Evolutionary conservation across 495 filamentous ascomycete genomes (phyloP).

Genomic region (Aspergillus coremiiformis): DNA sequence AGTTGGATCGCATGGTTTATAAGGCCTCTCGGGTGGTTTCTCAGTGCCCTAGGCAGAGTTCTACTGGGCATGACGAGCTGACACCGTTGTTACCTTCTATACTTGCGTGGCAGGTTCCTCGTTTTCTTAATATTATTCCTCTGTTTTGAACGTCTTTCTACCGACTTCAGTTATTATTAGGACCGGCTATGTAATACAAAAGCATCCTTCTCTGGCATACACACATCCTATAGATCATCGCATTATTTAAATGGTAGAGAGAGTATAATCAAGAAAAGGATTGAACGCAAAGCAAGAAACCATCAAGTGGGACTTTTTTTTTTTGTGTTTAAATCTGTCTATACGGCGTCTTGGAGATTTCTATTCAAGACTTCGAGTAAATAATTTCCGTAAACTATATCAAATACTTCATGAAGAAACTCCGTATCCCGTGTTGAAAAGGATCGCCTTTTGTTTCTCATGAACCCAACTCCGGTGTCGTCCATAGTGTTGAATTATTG

Average conservation of each 20-base stretch:
- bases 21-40: conserved; percentile 31
- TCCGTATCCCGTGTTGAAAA: conserved; percentile 29
- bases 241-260: neutral
- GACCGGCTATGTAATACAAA: neutral
- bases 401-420: conserved; percentile 11
- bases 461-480: conserved; percentile 22
- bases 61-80: conserved; percentile 9
- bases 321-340: neutral
- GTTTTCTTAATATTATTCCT: neutral
- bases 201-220: neutral
- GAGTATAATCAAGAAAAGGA: no score
- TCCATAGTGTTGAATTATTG: conserved; percentile 23
- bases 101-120: neutral
- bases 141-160: neutral
- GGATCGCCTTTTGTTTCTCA: conserved; percentile 18
- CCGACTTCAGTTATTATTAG: neutral
- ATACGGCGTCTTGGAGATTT: neutral
- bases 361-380: neutral
- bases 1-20: conserved; percentile 40
- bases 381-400: conserved; percentile 9
- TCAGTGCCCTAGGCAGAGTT: conserved; percentile 25
- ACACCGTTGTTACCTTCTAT: neutral
- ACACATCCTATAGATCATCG: neutral
- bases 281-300: neutral
- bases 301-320: neutral